Evolutionary conservation across 345 rosid species (phyloP), one percentile per base, ranked within the genome.

Genomic region (Gossypioides kirkii): DNA sequence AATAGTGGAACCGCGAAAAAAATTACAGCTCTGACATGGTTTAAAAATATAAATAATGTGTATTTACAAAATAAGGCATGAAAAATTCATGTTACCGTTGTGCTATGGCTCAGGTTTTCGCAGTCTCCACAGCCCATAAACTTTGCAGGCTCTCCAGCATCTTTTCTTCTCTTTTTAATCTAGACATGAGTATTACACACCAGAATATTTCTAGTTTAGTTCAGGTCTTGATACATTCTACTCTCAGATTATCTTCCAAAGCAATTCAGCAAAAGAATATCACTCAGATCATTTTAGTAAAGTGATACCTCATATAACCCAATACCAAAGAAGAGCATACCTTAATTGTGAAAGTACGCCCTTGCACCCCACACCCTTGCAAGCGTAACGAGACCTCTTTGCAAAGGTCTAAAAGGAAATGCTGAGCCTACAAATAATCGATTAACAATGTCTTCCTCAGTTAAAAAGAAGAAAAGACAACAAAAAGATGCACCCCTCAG

Each of bases 51-150:
- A 36, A 25, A 61, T 26, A 47, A 32, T n/a, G 25, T 11, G 68
- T 47, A 25, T 61, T 43, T 36, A 9, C 10, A 60, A 2, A 6
- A 43, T 9, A 16, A 10, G 49, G 14, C 56, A 67, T 54, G 16
- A 25, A 55, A 73, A 67, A 63, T 6, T 16, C 17, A 32, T 12
- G 74, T 84, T 89, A 91, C 97, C 81, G 95, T 92, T 47, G 83
- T 74, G 54, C 97, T 87, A 79, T 93, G 98, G 59, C 97, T 92
- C 76, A 90, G 70, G 75, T 89, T 94, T 82, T 92, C 97, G 82
- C 97, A 92, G 66, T 84, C 92, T 63, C 97, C 97, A 76, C 86
- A 86, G 17, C 98, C 97, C 97, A 94, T 90, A 75, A 81, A 94
- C 85, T 94, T 94, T n/a, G 76, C 50, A 76, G 98, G 97, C 81